Base-by-base conservation (phyloP, 2,329 filamentous ascomycete genomes). In the Colletotrichum somersetense region DNA sequence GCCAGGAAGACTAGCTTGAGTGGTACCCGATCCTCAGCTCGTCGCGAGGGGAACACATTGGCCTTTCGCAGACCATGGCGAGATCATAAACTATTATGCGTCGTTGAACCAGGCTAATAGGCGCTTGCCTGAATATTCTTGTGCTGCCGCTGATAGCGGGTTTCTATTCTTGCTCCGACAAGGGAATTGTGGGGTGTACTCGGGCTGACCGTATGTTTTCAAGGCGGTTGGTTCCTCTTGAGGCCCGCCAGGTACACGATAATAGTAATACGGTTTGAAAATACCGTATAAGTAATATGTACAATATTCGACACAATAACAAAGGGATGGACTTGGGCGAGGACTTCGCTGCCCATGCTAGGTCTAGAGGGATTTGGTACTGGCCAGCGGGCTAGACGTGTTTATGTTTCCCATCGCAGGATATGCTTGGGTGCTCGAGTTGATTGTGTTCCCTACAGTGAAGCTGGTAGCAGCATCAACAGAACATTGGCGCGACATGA, bases 341-440 rank as follows among this genome's bases (percentile, higher is more conserved):
- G 26, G 35, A 44, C n/a, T 11, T 38, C 44, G 42, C 58, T 30
- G 42, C 53, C 66, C 66, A 40, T 61, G 33, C n/a, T 4, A 20
- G 30, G 44, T 12, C 20, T 55, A 55, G 16, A 23, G 35, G 40
- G 61, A 55, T 59, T 59, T 26, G 42, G 23, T 6, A n/a, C 23
- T 48, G 46, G 52, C 44, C 57, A 67, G 58, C 68, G 40, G 53
- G 44, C 59, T 48, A 14, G 55, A 55, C 48, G 33, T 40, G 40
- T 65, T 72, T 69, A 26, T 52, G 55, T 59, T 46, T 67, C 57
- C 50, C 57, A 42, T 67, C 40, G 48, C 62, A 71, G 53, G 50
- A 62, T 57, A 58, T 40, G 56, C 35, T 26, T 46, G 23, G 23
- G 40, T 40, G 35, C 14, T n/a, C 18, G 20, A 42, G 35, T 67